Evolutionary conservation across 441 rosid genomes (phyloP).

Genomic region (Corymbia calophylla): DNA sequence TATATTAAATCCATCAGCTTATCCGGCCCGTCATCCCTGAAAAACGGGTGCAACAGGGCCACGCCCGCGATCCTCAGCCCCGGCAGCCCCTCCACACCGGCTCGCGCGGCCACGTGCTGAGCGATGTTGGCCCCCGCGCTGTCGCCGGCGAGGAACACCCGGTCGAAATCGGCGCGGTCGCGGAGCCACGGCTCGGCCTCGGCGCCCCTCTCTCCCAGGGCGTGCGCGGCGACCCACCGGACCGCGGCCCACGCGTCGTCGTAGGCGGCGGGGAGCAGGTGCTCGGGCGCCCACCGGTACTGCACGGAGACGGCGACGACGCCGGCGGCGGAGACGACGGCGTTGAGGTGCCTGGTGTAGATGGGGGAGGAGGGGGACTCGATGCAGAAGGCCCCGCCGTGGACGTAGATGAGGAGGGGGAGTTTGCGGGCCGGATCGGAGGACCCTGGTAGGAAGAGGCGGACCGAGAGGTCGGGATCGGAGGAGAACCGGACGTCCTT

Average conservation of each 20-base stretch:
- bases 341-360: neutral
- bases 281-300: constrained; percentile 31
- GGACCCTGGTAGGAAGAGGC: constrained; percentile 23
- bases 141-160: constrained; percentile 26
- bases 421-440: constrained; percentile 5
- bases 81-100: neutral
- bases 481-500: constrained; percentile 35
- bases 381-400: constrained; percentile 30
- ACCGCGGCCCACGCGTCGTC: constrained; percentile 28
- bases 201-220: neutral
- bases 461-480: constrained; percentile 25
- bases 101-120: neutral
- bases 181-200: constrained; percentile 22
- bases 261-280: constrained; percentile 22
- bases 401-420: constrained; percentile 32
- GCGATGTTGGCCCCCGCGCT: constrained; percentile 33
- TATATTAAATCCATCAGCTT: neutral
- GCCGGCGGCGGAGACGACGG: constrained; percentile 4
- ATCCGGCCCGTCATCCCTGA: neutral
- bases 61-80: neutral
- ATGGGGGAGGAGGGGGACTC: constrained; percentile 14
- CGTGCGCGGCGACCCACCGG: constrained; percentile 24
- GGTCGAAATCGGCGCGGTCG: constrained; percentile 16
- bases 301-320: constrained; percentile 19
- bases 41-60: neutral